Evolutionary conservation across 2,329 filamentous ascomycete genomes (phyloP).

Genomic region (Fusarium sp.): DNA sequence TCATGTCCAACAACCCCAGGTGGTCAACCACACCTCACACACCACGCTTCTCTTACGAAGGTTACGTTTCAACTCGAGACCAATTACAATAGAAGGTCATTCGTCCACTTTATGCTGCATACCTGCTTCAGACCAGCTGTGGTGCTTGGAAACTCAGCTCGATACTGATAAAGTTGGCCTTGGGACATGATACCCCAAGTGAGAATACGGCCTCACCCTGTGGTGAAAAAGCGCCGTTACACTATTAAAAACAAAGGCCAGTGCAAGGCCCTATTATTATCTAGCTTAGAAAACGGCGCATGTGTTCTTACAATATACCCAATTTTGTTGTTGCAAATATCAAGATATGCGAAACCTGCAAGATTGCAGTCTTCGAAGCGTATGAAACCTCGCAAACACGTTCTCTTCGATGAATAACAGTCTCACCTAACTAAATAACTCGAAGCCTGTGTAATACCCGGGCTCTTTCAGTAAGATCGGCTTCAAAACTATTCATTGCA

Average conservation of each 20-base stretch:
- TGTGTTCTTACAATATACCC: slow-evolving; percentile 19
- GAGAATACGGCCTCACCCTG: no score
- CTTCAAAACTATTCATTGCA: slow-evolving; percentile 1
- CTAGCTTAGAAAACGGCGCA: neutral
- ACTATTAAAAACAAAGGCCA: neutral
- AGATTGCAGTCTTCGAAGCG: neutral
- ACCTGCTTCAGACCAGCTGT: neutral
- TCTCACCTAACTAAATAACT: neutral
- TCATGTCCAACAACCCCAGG: neutral
- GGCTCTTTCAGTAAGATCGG: neutral
- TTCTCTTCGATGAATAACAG: neutral
- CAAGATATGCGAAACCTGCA: neutral
- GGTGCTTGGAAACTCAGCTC: neutral
- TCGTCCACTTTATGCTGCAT: neutral
- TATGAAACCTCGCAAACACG: neutral
- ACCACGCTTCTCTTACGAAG: neutral
- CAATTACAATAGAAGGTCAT: neutral
- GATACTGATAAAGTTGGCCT: no score
- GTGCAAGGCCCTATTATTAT: neutral
- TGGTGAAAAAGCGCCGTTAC: neutral
- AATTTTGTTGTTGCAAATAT: neutral
- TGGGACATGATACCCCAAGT: neutral
- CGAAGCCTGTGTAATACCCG: neutral
- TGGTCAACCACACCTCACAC: neutral
- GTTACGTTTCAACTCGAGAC: neutral